Evolutionary conservation across 1,139 yeast species (phyloP).

Genomic region (Magnusiomyces ingens): DNA sequence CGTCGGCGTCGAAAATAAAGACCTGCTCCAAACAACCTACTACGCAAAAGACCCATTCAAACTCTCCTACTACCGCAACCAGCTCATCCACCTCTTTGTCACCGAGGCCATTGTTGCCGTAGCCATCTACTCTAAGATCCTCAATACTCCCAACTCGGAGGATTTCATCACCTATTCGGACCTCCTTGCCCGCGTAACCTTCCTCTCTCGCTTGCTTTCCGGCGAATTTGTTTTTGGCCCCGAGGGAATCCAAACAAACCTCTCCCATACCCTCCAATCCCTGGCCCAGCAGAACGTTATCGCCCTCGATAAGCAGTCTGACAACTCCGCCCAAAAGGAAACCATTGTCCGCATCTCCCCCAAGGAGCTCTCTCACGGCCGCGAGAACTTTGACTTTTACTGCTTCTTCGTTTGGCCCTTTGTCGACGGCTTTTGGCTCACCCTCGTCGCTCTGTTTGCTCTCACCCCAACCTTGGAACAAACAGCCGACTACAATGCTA

Average conservation of each 20-base stretch:
- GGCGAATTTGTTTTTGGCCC: conserved; percentile 39
- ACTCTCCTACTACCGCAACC: conserved; percentile 39
- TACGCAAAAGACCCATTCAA: conserved; percentile 38
- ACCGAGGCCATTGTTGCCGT: conserved; percentile 37
- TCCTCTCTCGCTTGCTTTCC: conserved; percentile 34
- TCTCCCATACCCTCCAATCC: conserved; percentile 29
- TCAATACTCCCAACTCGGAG: conserved; percentile 7
- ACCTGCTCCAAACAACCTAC: conserved; percentile 36
- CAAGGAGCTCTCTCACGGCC: conserved; percentile 30
- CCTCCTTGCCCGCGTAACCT: conserved; percentile 27
- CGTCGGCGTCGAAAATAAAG: conserved; percentile 33
- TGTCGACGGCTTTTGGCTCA: conserved; percentile 40
- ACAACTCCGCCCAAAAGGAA: conserved; percentile 9
- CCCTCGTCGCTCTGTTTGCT: conserved; percentile 34
- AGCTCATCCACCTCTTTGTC: conserved; percentile 38
- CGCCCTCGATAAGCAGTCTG: conserved; percentile 13
- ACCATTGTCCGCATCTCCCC: conserved; percentile 7
- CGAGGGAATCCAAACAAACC: conserved; percentile 34
- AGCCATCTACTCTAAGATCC: conserved; percentile 30
- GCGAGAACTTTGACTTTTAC: conserved; percentile 37
- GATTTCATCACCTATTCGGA: conserved; percentile 19
- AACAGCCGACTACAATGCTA: background rate
- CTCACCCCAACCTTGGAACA: conserved; percentile 28
- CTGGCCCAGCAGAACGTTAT: conserved; percentile 31
- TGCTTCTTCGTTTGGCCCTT: conserved; percentile 41